Conservation (phyloP, 2,329 filamentous ascomycete species). For the Neofusicoccum ribis region DNA sequence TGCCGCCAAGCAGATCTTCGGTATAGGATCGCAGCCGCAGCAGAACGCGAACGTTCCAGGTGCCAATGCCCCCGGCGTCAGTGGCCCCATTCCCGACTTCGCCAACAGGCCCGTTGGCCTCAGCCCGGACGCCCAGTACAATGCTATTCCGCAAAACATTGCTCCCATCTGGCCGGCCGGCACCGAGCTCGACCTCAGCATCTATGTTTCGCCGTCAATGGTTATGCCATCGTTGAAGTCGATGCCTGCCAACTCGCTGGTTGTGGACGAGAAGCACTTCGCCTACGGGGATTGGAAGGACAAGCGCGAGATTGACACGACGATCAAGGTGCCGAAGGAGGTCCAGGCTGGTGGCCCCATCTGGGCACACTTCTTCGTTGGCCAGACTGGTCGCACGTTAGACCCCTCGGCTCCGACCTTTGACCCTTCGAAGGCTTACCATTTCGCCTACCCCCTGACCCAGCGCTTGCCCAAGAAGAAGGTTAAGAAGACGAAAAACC, state of each 20-base stretch:
- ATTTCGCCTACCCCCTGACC: slow-evolving; percentile 82
- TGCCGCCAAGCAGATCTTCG: slow-evolving; percentile 57
- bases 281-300: slow-evolving; percentile 77
- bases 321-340: slow-evolving; percentile 71
- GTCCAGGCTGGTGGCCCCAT: slow-evolving; percentile 92
- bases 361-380: slow-evolving; percentile 92
- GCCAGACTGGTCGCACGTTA: slow-evolving; percentile 70
- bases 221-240: slow-evolving; percentile 67
- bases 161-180: slow-evolving; percentile 87
- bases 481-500: slow-evolving; percentile 79
- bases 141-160: slow-evolving; percentile 66
- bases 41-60: slow-evolving; percentile 25
- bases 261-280: slow-evolving; percentile 80
- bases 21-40: slow-evolving; percentile 24
- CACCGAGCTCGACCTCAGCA: slow-evolving; percentile 74
- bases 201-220: slow-evolving; percentile 79
- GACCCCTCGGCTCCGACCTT: slow-evolving; percentile 75
- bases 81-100: slow-evolving; percentile 39
- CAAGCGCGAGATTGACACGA: slow-evolving; percentile 72
- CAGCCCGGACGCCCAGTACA: slow-evolving; percentile 59
- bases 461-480: slow-evolving; percentile 93
- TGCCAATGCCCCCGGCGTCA: slow-evolving; percentile 30
- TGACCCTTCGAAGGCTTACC: slow-evolving; percentile 73
- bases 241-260: slow-evolving; percentile 66
- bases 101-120: slow-evolving; percentile 42